Evolutionary conservation across 176 grass and related monocot species (phyloP).

Genomic region (Pontederia crassipes): DNA sequence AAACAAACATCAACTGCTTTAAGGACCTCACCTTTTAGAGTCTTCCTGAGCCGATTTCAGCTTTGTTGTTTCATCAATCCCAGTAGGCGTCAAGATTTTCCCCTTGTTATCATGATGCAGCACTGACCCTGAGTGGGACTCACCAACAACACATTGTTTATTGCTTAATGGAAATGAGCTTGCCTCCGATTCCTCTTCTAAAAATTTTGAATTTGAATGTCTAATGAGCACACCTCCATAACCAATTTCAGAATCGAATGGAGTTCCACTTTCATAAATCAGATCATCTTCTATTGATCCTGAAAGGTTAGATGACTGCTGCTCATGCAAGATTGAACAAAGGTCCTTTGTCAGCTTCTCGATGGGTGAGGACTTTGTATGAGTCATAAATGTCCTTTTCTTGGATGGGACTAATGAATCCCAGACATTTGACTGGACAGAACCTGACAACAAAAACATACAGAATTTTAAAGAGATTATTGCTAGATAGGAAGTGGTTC

Average conservation of each 20-base stretch:
- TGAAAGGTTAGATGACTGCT: constrained; percentile 27
- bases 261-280: constrained; percentile 20
- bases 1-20: no score
- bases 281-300: constrained; percentile 29
- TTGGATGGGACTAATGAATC: constrained; percentile 30
- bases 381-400: constrained; percentile 27
- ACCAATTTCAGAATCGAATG: constrained; percentile 28
- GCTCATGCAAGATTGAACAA: constrained; percentile 34
- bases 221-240: constrained; percentile 42
- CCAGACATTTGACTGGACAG: constrained; percentile 30
- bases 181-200: constrained; percentile 38
- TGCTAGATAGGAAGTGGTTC: no score
- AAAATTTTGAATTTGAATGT: constrained; percentile 22
- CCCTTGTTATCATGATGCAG: constrained; percentile 38
- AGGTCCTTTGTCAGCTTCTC: constrained; percentile 40
- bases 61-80: constrained; percentile 18
- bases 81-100: constrained; percentile 25
- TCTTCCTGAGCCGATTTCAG: constrained; percentile 16
- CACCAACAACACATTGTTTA: constrained; percentile 45
- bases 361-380: constrained; percentile 31
- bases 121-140: constrained; percentile 36
- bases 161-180: constrained; percentile 58
- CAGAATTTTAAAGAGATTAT: not conserved
- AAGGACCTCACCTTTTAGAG: constrained; percentile 24
- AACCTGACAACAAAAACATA: constrained; percentile 21